phyloP scores from a whole-genome alignment of 1,284 basidiomycete species.

The Mixia osmundae region DNA sequence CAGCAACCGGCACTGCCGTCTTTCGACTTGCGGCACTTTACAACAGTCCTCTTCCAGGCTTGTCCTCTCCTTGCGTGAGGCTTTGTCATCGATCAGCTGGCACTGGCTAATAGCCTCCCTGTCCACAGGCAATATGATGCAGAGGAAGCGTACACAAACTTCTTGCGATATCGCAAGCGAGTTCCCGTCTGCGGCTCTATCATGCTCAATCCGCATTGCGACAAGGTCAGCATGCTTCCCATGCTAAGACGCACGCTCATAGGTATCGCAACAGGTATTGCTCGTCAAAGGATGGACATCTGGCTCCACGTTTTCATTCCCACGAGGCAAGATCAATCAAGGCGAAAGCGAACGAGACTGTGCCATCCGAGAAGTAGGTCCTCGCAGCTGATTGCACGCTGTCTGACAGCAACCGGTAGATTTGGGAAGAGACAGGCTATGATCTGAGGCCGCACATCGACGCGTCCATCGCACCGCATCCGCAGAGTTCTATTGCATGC shows the following conservation, averaged over 20 bases:
- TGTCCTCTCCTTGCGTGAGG: constrained; percentile 39
- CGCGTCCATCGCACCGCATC: constrained; percentile 23
- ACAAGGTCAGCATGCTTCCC: too few relatives aligned
- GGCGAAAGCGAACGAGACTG: constrained; percentile 59
- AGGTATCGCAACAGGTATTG: too few relatives aligned
- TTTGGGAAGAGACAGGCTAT: constrained; percentile 82
- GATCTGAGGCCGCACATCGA: constrained; percentile 49
- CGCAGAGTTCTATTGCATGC: constrained; percentile 2
- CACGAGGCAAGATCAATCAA: constrained; percentile 96
- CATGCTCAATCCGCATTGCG: constrained; percentile 70
- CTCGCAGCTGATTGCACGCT: not conserved
- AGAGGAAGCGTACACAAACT: constrained; percentile 52
- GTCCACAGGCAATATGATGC: constrained; percentile 36
- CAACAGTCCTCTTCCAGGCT: constrained; percentile 65
- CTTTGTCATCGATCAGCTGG: not conserved
- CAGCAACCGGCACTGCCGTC: constrained; percentile 61
- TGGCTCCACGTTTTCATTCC: constrained; percentile 91
- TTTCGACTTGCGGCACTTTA: constrained; percentile 73
- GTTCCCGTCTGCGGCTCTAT: constrained; percentile 99
- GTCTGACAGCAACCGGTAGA: constrained; percentile 28
- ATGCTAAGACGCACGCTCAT: too few relatives aligned
- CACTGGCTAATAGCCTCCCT: not conserved
- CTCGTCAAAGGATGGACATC: constrained; percentile 96
- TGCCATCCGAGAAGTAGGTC: constrained; percentile 62
- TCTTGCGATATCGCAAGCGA: constrained; percentile 86